Evolutionary conservation across 257 asterid genomes (phyloP).

Genomic region (Eustoma russellianum): DNA sequence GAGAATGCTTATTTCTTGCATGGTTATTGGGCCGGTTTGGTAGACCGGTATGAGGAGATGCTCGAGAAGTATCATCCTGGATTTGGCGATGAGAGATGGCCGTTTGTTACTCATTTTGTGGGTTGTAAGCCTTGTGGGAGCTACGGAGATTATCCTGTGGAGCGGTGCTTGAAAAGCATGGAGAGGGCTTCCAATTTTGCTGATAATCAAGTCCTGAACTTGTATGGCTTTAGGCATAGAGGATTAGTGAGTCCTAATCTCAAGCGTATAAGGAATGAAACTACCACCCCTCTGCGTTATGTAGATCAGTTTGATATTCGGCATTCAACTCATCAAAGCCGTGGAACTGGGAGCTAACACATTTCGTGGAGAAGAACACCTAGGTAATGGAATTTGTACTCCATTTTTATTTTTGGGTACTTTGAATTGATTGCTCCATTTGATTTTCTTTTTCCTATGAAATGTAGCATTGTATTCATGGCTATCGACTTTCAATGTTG

Average conservation of each 20-base stretch:
- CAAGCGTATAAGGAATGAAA: conserved; percentile 81
- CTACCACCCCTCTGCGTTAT: conserved; percentile 50
- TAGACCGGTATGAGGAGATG: conserved; percentile 90
- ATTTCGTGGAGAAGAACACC: conserved; percentile 18
- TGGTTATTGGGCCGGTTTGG: conserved; percentile 93
- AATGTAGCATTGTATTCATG: neutral
- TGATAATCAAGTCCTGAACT: conserved; percentile 70
- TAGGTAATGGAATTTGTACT: conserved; percentile 28
- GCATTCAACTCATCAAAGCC: conserved; percentile 30
- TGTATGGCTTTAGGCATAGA: conserved; percentile 88
- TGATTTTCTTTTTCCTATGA: neutral
- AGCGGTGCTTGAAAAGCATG: conserved; percentile 86
- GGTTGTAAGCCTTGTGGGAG: conserved; percentile 97
- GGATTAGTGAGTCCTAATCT: conserved; percentile 90
- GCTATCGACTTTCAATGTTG: neutral
- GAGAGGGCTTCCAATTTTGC: conserved; percentile 95
- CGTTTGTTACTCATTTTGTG: conserved; percentile 90
- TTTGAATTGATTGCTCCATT: neutral
- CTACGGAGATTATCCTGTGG: conserved; percentile 84
- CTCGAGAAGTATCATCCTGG: conserved; percentile 83
- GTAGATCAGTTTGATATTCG: conserved; percentile 83
- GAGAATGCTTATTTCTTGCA: conserved; percentile 81
- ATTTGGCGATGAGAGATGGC: conserved; percentile 95
- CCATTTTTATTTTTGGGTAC: neutral
- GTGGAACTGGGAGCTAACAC: conserved; percentile 42